Evolutionary conservation across 371 early-diverging fungal genomes (phyloP).

Genomic region (Smittium culicis): DNA sequence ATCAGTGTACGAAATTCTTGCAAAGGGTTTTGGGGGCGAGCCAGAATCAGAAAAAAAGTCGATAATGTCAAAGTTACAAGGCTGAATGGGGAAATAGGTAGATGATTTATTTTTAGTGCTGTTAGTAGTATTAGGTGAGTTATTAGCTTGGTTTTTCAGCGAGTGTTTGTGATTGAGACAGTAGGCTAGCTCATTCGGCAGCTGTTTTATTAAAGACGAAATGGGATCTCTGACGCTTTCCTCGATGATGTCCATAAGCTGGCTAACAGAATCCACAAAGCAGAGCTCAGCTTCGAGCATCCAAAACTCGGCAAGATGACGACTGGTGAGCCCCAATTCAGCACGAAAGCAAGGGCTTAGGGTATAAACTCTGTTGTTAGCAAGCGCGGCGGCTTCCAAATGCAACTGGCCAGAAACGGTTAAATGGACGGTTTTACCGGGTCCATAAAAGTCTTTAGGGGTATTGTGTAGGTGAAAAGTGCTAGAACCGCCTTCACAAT

Average conservation of each 20-base stretch:
- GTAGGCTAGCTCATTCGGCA: slow-evolving; percentile 31
- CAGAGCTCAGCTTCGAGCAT: slow-evolving; percentile 87
- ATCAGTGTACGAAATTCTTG: slow-evolving; percentile 64
- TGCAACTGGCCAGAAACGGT: slow-evolving; percentile 87
- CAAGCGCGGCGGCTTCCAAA: slow-evolving; percentile 59
- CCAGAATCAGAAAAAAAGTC: slow-evolving; percentile 36
- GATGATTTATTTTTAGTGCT: slow-evolving; percentile 11
- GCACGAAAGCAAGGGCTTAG: slow-evolving; percentile 82
- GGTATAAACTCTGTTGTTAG: slow-evolving; percentile 70
- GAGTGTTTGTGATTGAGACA: too few relatives aligned
- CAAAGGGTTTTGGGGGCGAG: slow-evolving; percentile 46
- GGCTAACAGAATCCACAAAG: slow-evolving; percentile 39
- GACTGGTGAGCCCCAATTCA: slow-evolving; percentile 63
- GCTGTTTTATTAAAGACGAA: slow-evolving; percentile 5
- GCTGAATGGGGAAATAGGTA: too few relatives aligned
- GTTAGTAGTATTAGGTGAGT: not conserved
- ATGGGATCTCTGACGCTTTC: not conserved
- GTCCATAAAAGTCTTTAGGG: slow-evolving; percentile 45
- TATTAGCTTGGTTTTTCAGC: not conserved
- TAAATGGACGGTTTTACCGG: slow-evolving; percentile 55
- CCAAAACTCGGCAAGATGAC: slow-evolving; percentile 89
- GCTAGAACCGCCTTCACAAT: slow-evolving; percentile 92
- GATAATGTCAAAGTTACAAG: not conserved
- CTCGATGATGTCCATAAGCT: slow-evolving; percentile 36
- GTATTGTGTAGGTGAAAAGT: slow-evolving; percentile 39